Base-by-base conservation (phyloP, 345 rosid species). In the Rhizophora apiculata region DNA sequence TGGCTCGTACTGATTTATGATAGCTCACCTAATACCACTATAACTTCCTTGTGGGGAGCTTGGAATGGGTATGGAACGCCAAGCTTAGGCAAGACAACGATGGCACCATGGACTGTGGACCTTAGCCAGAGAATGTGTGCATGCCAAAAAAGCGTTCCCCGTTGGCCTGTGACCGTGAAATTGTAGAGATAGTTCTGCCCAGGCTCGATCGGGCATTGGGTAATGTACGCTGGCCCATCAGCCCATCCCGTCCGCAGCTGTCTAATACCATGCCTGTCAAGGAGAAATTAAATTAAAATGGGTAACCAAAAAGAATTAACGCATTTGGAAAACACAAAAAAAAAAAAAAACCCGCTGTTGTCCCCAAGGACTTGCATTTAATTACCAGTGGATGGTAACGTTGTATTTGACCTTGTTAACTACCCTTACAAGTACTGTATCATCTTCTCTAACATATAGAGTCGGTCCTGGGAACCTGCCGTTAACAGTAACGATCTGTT, bases 221-320 rank as follows among this genome's bases (percentile, higher is more conserved):
- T 91, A 61, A 88, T 87, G 68, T 81, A 88, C 4, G 96, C 90
- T 6, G 92, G 94, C 57, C 96, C 94, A 73, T 90, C 96, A 0
- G 92, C 83, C 97, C 97, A 91, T 10, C 97, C 97, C 3, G 88
- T 91, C 37, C 92, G 75, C 64, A 85, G 57, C 21, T 91, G 97
- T 52, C 89, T 77, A 11, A 91, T 69, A 20, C 97, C 97, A 70
- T 91, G 97, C 97, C 97, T 91, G 71, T 26, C 21, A 36, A 32
- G 8, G 6, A 22, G 34, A 27, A 32, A 51, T n/a, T 10, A 21
- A 24, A 27, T 21, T 32, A 26, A 20, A 5, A 15, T 19, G 21
- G 31, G 7, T 27, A 31, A 60, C 36, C 13, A 4, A 31, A 31
- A 27, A 30, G 6, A 16, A 18, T 6, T 31, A 7, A 21, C 27